phyloP scores from a whole-genome alignment of 306 rosid species.

The Morella rubra region DNA sequence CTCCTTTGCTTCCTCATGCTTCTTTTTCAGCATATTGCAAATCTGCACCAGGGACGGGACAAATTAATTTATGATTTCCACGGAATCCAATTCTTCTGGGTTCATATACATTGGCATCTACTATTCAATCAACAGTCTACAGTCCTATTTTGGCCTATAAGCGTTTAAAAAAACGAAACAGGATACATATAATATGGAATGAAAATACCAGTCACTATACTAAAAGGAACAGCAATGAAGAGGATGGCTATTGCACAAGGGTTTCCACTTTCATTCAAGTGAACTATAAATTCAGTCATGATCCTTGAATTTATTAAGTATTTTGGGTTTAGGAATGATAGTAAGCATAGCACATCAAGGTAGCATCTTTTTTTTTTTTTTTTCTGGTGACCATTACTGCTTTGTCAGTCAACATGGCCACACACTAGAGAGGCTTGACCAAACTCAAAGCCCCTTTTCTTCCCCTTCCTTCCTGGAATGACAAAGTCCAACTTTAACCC shows the following conservation, averaged over 20 bases:
- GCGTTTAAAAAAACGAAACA: neutral
- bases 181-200: neutral
- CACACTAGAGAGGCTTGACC: too few species aligned
- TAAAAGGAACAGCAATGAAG: neutral
- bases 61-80: neutral
- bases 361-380: too few species aligned
- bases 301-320: neutral
- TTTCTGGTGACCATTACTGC: too few species aligned
- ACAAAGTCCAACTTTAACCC: too few species aligned
- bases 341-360: neutral
- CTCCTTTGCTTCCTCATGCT: constrained; percentile 83
- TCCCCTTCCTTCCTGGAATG: constrained; percentile 34
- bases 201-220: neutral
- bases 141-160: neutral
- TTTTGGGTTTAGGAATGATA: neutral
- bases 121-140: neutral
- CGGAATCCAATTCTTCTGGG: neutral
- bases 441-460: too few species aligned
- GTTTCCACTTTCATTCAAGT: neutral
- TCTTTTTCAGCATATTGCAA: constrained; percentile 81
- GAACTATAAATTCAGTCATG: neutral
- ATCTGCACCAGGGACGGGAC: constrained; percentile 45
- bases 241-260: neutral
- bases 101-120: neutral
- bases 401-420: neutral